Percentiles rank a stretch among this genome's conserved stretches.
These are phyloP conservation scores for Colletotrichum australisinense DNA, from an alignment of 2,329 filamentous ascomycete species.

Conservation along the genomic window DNA sequence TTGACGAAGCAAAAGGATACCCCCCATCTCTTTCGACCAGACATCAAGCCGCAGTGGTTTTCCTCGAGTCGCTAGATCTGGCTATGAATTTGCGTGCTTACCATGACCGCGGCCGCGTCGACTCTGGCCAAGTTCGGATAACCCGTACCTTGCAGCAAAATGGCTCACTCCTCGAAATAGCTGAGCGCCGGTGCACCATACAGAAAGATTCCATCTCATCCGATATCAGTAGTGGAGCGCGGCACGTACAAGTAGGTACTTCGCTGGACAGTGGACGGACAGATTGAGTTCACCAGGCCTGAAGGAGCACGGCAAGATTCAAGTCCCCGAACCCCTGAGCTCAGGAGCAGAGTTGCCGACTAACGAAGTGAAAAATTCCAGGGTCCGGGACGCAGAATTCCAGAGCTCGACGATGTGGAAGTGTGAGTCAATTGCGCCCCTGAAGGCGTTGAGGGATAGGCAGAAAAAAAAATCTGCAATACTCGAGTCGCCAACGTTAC, in stretches of 20 bases:
- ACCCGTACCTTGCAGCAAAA: conserved; percentile 17
- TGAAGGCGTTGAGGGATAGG: neutral
- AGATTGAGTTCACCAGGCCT: conserved; percentile 6
- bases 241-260: neutral
- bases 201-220: conserved; percentile 1
- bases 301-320: neutral
- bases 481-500: neutral
- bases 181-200: neutral
- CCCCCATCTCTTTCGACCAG: neutral
- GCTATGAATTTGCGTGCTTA: neutral
- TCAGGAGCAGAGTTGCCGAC: neutral
- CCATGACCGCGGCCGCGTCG: conserved; percentile 2
- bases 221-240: neutral
- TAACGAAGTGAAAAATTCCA: neutral
- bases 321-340: neutral
- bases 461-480: neutral
- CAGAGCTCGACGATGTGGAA: neutral
- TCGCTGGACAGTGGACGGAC: conserved; percentile 5
- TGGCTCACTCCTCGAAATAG: neutral
- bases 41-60: neutral
- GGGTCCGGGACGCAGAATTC: neutral
- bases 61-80: neutral
- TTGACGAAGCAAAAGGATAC: neutral
- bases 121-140: neutral
- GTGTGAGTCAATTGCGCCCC: conserved; percentile 8